A percentile compares a stretch with the other conserved stretches of the same genome.
These are phyloP conservation scores for Tylopilus sp. DNA, from an alignment of 1,284 basidiomycete species.

Conservation along the genomic window DNA sequence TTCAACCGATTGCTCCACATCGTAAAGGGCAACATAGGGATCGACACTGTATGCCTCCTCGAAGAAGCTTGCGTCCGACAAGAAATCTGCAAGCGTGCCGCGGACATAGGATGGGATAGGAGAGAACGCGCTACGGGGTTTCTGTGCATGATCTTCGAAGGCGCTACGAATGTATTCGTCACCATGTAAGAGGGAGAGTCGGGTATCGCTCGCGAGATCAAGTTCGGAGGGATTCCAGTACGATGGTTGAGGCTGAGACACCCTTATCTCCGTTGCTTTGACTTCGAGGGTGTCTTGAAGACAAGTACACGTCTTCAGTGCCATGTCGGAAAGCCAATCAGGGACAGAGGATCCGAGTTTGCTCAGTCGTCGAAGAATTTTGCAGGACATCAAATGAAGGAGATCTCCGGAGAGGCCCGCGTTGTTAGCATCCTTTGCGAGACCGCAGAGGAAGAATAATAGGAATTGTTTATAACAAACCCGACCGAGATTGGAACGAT, in stretches of 20 bases:
- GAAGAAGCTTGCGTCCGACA: background rate
- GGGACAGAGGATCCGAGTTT: background rate
- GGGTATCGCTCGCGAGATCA: background rate
- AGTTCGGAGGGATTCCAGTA: constrained; percentile 1
- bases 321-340: constrained; percentile 1
- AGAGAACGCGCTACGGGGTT: background rate
- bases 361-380: background rate
- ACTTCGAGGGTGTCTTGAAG: background rate
- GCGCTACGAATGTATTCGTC: background rate
- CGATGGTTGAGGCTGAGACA: background rate
- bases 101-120: background rate
- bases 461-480: background rate
- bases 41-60: background rate
- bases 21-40: background rate
- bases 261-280: background rate
- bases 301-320: background rate
- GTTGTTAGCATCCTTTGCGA: background rate
- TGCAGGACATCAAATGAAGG: background rate
- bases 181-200: background rate
- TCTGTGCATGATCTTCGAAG: background rate
- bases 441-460: background rate
- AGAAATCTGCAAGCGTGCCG: constrained; percentile 1
- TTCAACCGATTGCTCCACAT: background rate
- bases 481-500: constrained; percentile 29
- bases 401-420: background rate